These are phyloP conservation scores for Yarrowia sp. DNA, from an alignment of 805 yeast genomes.

Conservation along the genomic window DNA sequence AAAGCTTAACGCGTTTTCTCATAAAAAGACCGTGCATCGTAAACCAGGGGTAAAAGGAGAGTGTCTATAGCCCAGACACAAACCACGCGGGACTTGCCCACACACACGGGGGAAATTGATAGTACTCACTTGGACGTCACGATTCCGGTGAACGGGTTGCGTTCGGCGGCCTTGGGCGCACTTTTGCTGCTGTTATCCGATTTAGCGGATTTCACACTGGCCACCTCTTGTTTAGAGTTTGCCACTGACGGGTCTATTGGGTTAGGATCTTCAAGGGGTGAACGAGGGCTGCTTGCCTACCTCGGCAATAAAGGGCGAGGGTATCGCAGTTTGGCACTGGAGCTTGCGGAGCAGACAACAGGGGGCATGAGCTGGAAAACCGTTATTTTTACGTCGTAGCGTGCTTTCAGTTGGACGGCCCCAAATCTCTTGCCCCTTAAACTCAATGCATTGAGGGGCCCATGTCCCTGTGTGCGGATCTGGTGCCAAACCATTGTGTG, in stretches of 20 bases:
- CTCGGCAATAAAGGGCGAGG: not conserved
- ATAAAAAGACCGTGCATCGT: constrained; percentile 16
- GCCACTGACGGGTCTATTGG: constrained; percentile 17
- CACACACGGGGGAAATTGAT: not conserved
- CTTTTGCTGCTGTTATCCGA: not conserved
- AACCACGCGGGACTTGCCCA: not conserved
- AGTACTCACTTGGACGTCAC: not conserved
- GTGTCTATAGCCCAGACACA: not conserved
- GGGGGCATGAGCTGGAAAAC: not conserved
- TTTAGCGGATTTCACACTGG: constrained; percentile 21
- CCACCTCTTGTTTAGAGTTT: constrained; percentile 4
- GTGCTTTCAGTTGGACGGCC: not conserved
- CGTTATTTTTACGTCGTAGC: not conserved
- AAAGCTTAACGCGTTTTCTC: constrained; percentile 25
- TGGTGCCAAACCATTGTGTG: no score
- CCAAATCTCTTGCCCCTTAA: constrained; percentile 13
- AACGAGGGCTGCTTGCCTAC: constrained; percentile 8
- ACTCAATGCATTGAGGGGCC: not conserved
- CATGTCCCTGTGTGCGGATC: no score
- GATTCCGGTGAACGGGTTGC: constrained; percentile 1
- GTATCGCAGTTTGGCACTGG: not conserved
- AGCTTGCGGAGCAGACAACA: no score
- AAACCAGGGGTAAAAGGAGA: constrained; percentile 22
- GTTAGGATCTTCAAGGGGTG: constrained; percentile 25
- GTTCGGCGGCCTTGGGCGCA: not conserved